Base-by-base conservation (phyloP, 768 basidiomycete species). In the Favolaschia claudopus region DNA sequence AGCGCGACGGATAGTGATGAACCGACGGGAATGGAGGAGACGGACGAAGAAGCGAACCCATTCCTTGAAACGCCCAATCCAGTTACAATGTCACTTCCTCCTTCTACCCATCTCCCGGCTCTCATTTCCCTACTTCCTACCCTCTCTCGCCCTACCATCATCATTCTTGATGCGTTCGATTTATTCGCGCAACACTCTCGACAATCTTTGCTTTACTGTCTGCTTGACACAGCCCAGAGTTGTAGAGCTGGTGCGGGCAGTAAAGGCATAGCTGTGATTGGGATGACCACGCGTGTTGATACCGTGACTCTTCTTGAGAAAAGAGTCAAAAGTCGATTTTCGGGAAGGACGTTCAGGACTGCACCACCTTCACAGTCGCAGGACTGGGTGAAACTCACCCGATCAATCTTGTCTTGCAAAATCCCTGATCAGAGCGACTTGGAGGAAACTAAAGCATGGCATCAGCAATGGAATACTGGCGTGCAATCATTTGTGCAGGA, bases 321-420 rank as follows among this genome's bases (percentile, higher is more conserved):
- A 72, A 84, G 97, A 39, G 97, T 99, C 46, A 97, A 99, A 75
- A 97, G 95, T 63, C 86, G 97, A 4, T 99, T 99, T 76, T 98
- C 96, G 2, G 94, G 95, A 29, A 82, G 97, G 53, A 92, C 94
- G 67, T 80, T 96, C 54, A 85, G 93, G 43, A 88, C 93, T 7
- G 82, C 86, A 0, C 85, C 91, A 14, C 86, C 89, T 2, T 67
- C 76, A 5, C 76, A 75, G 9, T 58, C 87, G 1, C 72, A 77
- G 4, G 74, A 74, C 17, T 91, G 89, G 80, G 69, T 84, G 13
- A 70, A 67, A 8, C 71, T 87, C n/a, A 77, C 85, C 42, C 80
- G 77, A 60, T 68, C 67, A 1, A 69, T 85, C 5, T 70, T 96
- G 4, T 73, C 65, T 9, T 67, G 74, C 15, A 72, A 74, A 10